Percentiles rank a stretch among this genome's conserved stretches.
Conservation (phyloP, 208 protist species). For the Sergeia podlipaevii region DNA sequence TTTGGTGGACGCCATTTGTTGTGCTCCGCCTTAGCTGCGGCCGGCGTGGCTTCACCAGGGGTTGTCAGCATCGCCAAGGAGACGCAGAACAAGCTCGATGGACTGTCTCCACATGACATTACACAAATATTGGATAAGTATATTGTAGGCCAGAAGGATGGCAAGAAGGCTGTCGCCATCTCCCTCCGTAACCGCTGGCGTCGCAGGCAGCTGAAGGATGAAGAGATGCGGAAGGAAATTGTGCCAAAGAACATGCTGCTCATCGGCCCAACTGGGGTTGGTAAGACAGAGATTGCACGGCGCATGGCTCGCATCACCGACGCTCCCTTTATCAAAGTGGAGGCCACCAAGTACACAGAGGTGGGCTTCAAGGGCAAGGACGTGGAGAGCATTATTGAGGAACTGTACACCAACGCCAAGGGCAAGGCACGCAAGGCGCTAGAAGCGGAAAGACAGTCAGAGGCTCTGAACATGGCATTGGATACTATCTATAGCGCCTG, state of each 20-base stretch:
- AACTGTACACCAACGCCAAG: conserved; percentile 93
- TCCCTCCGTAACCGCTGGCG: conserved; percentile 96
- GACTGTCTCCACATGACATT: conserved; percentile 89
- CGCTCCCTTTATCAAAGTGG: conserved; percentile 97
- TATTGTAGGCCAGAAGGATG: conserved; percentile 95
- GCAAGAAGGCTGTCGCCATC: conserved; percentile 96
- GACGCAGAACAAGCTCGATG: conserved; percentile 58
- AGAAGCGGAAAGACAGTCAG: conserved; percentile 54
- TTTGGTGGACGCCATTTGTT: conserved; percentile 33
- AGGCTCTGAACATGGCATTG: conserved; percentile 72
- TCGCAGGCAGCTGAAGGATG: conserved; percentile 73
- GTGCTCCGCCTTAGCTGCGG: conserved; percentile 34
- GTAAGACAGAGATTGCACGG: conserved; percentile 96
- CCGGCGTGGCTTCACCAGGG: conserved; percentile 48
- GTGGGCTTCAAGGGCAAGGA: conserved; percentile 96
- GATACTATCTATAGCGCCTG: conserved; percentile 77
- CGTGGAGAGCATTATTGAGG: conserved; percentile 96
- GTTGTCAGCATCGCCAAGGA: conserved; percentile 49
- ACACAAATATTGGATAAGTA: conserved; percentile 92
- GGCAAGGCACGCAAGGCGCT: conserved; percentile 73
- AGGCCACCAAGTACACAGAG: conserved; percentile 98
- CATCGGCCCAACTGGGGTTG: conserved; percentile 91
- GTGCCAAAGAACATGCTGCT: conserved; percentile 94
- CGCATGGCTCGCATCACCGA: conserved; percentile 96
- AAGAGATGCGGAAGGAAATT: conserved; percentile 77